Percentiles rank a stretch among this genome's conserved stretches.
phyloP scores from a whole-genome alignment of 148 eudicot species.

The Rhododendron henanense region DNA sequence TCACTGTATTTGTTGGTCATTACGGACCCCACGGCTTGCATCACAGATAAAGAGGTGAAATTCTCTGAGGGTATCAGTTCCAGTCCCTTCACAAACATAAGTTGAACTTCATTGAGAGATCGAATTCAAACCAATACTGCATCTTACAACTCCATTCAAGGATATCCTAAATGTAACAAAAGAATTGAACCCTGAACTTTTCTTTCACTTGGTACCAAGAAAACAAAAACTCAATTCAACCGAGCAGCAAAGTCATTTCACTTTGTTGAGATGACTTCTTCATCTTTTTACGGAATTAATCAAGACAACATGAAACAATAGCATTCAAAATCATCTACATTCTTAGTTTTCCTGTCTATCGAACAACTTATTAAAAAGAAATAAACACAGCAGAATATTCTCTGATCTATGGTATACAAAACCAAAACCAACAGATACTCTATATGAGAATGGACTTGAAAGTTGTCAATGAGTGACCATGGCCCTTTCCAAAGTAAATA shows the following conservation, averaged over 20 bases:
- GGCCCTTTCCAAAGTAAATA: background rate
- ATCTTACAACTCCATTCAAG: background rate
- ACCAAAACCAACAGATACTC: background rate
- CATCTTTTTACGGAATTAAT: background rate
- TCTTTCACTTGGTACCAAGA: background rate
- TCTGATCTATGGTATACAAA: background rate
- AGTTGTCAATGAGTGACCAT: background rate
- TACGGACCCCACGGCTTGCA: slow-evolving; percentile 99
- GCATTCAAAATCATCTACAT: background rate
- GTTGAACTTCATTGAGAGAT: background rate
- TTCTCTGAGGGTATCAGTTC: slow-evolving; percentile 98
- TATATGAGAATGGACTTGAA: background rate
- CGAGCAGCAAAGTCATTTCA: background rate
- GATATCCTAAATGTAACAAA: background rate
- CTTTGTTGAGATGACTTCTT: background rate
- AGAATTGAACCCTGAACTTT: background rate
- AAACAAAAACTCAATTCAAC: background rate
- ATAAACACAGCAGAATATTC: background rate
- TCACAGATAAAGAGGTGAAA: slow-evolving; percentile 91
- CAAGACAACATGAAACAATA: background rate
- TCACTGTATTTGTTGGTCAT: slow-evolving; percentile 99
- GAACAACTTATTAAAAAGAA: background rate
- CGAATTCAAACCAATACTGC: background rate
- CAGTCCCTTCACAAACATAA: slow-evolving; percentile 53
- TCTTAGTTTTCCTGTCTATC: background rate